Conservation (phyloP, 768 basidiomycete genomes). For the Phlebiopsis gigantea region DNA sequence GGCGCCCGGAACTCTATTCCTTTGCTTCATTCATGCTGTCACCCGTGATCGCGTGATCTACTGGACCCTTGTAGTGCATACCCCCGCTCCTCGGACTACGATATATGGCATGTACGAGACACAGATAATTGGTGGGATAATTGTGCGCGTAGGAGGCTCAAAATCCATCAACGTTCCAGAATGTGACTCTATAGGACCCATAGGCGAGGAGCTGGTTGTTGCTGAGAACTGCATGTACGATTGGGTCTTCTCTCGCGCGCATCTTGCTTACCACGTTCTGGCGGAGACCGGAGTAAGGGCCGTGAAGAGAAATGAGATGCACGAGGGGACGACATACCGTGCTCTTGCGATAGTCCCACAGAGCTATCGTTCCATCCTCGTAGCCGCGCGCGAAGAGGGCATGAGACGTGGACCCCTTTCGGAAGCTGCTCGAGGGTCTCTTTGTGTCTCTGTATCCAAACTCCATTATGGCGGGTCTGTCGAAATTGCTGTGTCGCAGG, state of each 20-base stretch:
- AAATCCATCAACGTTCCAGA: slow-evolving; percentile 18
- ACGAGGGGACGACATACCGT: slow-evolving; percentile 30
- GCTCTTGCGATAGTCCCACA: slow-evolving; percentile 47
- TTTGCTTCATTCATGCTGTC: not conserved
- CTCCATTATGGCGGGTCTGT: slow-evolving; percentile 34
- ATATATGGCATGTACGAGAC: not conserved
- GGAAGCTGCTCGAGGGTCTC: slow-evolving; percentile 17
- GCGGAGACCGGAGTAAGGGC: slow-evolving; percentile 3
- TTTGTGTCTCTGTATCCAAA: slow-evolving; percentile 34
- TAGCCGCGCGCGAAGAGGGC: slow-evolving; percentile 42
- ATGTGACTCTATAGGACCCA: slow-evolving; percentile 34
- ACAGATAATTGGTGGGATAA: not conserved
- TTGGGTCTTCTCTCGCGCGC: slow-evolving; percentile 9
- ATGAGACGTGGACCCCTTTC: slow-evolving; percentile 34
- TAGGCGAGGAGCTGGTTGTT: slow-evolving; percentile 35
- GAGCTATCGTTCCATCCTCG: slow-evolving; percentile 36
- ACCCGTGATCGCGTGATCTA: not conserved
- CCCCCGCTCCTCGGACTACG: not conserved
- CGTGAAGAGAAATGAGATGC: slow-evolving; percentile 10
- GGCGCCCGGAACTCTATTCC: not conserved
- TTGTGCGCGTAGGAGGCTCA: not conserved
- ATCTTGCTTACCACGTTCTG: slow-evolving; percentile 1
- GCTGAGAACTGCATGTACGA: slow-evolving; percentile 10
- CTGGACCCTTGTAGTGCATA: not conserved
- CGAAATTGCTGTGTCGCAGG: slow-evolving; percentile 33